Base-by-base conservation (phyloP, 1,284 basidiomycete genomes). In the Phylloporus sp. region DNA sequence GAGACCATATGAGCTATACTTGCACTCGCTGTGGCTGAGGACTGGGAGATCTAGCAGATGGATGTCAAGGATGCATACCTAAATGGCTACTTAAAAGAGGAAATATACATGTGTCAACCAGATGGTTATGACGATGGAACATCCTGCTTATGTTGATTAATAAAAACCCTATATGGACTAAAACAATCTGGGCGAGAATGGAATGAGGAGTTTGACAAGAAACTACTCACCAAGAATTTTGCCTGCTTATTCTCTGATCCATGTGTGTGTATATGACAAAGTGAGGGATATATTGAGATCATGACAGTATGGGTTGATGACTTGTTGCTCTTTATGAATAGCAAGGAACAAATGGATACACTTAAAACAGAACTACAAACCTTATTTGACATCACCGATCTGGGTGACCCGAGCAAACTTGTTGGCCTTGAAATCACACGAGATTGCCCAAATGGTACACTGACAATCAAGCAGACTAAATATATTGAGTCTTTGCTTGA, bases 291-390 rank as follows among this genome's bases (percentile, higher is more conserved):
- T 84, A 55, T 63, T 6, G 53, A 63, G 14, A 63, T 63, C 6
- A 45, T 63, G 5, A 63, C 62, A 8, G 15, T 63, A 14, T 63
- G 62, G 53, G 52, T 63, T 32, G 53, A 63, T 45, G 53, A 56
- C 27, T 20, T 56, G 5, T 27, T 63, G 7, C 41, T 63, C 6
- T 43, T 63, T 27, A 43, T 27, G 4, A 35, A 56, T 8, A 2
- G 72, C 81, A 10, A 80, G 85, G 57, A 75, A 81, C n/a, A 76
- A 85, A 23, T 84, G 81, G 58, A 83, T 84, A 81, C 39, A 32
- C 41, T 41, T 17, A 41, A 41, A 41, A 17, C 12, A 14, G 41
- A 41, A 15, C 14, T 41, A 41, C 4, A 17, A 41, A 17, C 4
- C 4, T 17, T 41, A 17, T 41, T 41, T 41, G 41, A 41, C 4